Evolutionary conservation across 2,329 filamentous ascomycete genomes (phyloP).

Genomic region (Colletotrichum theobromicola): DNA sequence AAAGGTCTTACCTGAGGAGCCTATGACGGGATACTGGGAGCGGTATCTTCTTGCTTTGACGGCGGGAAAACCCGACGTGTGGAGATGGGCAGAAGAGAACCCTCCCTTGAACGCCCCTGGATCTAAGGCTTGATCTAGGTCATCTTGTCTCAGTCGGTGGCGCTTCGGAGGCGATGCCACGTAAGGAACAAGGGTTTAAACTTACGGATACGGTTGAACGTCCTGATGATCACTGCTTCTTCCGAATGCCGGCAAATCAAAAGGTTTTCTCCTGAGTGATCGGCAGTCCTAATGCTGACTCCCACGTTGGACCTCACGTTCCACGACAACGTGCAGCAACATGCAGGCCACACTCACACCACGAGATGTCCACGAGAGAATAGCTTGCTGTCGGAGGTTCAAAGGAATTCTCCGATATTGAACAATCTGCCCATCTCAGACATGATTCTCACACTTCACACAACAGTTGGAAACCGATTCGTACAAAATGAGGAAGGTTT

Average conservation of each 20-base stretch:
- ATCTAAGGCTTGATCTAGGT: not conserved
- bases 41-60: conserved; percentile 49
- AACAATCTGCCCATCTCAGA: not conserved
- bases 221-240: not conserved
- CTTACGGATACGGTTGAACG: not conserved
- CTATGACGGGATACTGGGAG: conserved; percentile 55
- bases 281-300: not conserved
- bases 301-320: not conserved
- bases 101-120: not conserved
- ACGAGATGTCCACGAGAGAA: not conserved
- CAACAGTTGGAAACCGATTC: not conserved
- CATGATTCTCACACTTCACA: not conserved
- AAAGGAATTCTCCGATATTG: not conserved
- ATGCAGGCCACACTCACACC: not conserved
- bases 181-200: not conserved
- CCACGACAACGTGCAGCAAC: not conserved
- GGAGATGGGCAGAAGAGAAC: not conserved
- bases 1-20: conserved; percentile 55
- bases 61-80: conserved; percentile 48
- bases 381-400: not conserved
- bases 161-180: not conserved
- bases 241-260: not conserved
- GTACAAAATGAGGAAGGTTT: not conserved
- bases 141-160: not conserved
- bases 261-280: not conserved